Percentiles rank a stretch among this genome's conserved stretches.
Evolutionary conservation across 306 rosid species (phyloP).

Genomic region (Rosa lucieae): DNA sequence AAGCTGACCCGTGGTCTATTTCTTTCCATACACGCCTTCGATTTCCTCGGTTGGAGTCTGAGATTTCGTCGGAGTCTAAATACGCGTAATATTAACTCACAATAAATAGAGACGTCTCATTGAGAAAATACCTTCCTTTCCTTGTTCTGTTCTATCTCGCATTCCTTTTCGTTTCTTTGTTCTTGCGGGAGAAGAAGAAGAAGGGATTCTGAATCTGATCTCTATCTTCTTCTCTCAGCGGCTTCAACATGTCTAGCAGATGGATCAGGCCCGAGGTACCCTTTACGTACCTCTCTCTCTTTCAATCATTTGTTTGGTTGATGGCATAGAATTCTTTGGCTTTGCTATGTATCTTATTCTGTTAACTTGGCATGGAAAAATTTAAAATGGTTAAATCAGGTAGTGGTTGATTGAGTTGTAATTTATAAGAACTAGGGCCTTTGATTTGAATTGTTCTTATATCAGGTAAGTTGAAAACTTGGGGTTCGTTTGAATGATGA

Average conservation of each 20-base stretch:
- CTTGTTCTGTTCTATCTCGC: background rate
- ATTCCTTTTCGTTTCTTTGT: background rate
- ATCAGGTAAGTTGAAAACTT: background rate
- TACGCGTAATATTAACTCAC: background rate
- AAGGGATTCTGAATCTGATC: background rate
- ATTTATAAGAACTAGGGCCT: background rate
- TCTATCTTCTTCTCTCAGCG: background rate
- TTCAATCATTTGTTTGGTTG: slow-evolving; percentile 12
- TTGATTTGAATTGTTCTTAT: background rate
- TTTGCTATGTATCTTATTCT: background rate
- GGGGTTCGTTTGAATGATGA: background rate
- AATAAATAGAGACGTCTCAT: background rate
- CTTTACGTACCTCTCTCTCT: background rate
- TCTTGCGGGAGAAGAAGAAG: background rate
- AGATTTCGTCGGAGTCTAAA: slow-evolving; percentile 12
- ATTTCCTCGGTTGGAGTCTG: background rate
- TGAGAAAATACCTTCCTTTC: background rate
- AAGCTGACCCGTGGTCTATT: slow-evolving; percentile 27
- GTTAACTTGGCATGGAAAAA: background rate
- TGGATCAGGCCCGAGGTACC: slow-evolving; percentile 92
- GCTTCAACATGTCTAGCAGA: slow-evolving; percentile 35
- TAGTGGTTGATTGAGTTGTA: background rate
- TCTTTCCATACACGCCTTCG: slow-evolving; percentile 16
- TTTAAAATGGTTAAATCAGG: background rate
- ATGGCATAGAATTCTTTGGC: background rate